These are phyloP conservation scores for Ciborinia camelliae DNA, from an alignment of 2,329 filamentous ascomycete genomes.

Conservation along the genomic window DNA sequence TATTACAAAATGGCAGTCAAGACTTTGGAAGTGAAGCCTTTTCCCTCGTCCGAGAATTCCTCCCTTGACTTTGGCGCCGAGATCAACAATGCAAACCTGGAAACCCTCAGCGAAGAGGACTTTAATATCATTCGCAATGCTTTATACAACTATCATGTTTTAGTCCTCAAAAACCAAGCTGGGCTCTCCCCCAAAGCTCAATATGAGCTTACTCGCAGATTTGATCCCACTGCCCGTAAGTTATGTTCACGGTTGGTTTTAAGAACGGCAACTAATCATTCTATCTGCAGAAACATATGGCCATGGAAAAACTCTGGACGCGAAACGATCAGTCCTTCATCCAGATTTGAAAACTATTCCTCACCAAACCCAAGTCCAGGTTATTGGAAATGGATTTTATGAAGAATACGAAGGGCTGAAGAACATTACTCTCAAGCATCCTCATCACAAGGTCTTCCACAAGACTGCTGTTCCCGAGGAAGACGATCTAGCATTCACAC, in stretches of 20 bases:
- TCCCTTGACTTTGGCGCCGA: slow-evolving; percentile 58
- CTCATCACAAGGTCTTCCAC: slow-evolving; percentile 76
- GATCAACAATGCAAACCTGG: slow-evolving; percentile 56
- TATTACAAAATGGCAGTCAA: slow-evolving; percentile 34
- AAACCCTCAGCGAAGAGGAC: slow-evolving; percentile 61
- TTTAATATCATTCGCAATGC: slow-evolving; percentile 62
- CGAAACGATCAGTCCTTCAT: slow-evolving; percentile 60
- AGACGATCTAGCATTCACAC: slow-evolving; percentile 55
- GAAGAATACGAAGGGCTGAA: slow-evolving; percentile 66
- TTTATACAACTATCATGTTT: slow-evolving; percentile 65
- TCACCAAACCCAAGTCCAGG: slow-evolving; percentile 75
- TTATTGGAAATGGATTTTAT: slow-evolving; percentile 74
- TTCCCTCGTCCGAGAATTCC: slow-evolving; percentile 32
- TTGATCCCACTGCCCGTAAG: slow-evolving; percentile 58
- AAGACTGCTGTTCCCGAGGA: slow-evolving; percentile 58
- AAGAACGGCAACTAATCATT: neutral
- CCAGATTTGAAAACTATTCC: slow-evolving; percentile 79
- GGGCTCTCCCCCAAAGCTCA: slow-evolving; percentile 66
- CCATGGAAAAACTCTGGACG: slow-evolving; percentile 71
- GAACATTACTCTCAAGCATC: slow-evolving; percentile 66
- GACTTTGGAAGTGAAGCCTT: slow-evolving; percentile 31
- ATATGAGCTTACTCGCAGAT: slow-evolving; percentile 69
- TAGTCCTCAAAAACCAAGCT: slow-evolving; percentile 67
- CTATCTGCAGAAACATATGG: slow-evolving; percentile 54
- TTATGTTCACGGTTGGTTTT: neutral